Percentiles rank a stretch among this genome's conserved stretches.
Evolutionary conservation across 345 rosid species (phyloP).

Genomic region (Lumnitzera littorea): DNA sequence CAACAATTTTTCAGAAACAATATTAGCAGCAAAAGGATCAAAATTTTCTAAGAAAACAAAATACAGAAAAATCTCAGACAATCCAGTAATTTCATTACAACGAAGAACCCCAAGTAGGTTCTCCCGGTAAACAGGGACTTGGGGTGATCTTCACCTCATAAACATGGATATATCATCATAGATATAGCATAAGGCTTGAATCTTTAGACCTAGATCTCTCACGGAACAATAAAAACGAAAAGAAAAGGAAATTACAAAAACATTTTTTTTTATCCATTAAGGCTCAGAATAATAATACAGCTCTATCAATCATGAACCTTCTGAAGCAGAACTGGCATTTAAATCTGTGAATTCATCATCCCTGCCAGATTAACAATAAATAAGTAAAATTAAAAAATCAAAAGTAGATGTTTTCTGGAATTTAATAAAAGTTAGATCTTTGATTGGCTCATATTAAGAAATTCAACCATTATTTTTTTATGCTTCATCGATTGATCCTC

Average conservation of each 20-base stretch:
- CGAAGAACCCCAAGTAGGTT: constrained; percentile 18
- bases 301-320: constrained; percentile 82
- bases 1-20: neutral
- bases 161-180: constrained; percentile 9
- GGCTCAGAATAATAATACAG: constrained; percentile 61
- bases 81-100: constrained; percentile 8
- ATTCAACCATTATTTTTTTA: constrained; percentile 28
- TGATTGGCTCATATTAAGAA: constrained; percentile 36
- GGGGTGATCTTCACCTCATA: constrained; percentile 11
- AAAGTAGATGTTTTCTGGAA: neutral
- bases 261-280: neutral
- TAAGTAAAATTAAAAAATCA: neutral
- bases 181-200: neutral
- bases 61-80: neutral
- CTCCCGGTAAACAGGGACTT: constrained; percentile 12
- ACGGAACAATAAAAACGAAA: neutral
- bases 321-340: constrained; percentile 98
- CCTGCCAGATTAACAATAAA: constrained; percentile 7
- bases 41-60: neutral
- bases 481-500: constrained; percentile 32
- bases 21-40: neutral
- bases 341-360: constrained; percentile 46
- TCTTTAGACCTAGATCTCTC: neutral
- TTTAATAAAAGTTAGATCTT: neutral
- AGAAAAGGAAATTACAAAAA: neutral